A percentile compares a stretch with the other conserved stretches of the same genome.
Evolutionary conservation across 371 early-diverging fungal genomes (phyloP).

Genomic region (Mortierella sp.): DNA sequence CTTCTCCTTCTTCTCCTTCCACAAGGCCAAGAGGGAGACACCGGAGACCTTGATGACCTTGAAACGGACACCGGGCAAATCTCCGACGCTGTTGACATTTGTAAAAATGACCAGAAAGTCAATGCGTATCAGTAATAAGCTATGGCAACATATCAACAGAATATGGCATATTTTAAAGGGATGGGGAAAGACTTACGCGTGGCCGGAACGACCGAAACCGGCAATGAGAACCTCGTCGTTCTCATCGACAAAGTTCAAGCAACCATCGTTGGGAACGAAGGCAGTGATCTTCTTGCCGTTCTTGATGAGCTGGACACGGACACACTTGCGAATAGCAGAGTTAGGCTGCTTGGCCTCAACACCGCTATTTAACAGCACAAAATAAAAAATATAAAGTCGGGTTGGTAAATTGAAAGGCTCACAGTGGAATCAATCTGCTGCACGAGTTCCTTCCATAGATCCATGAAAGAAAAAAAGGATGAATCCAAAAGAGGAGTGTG

Average conservation of each 20-base stretch:
- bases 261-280: conserved; percentile 99
- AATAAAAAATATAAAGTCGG: neutral
- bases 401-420: too few relatives aligned
- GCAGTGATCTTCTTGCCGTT: conserved; percentile 99
- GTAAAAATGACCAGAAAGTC: conserved; percentile 87
- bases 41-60: conserved; percentile 99
- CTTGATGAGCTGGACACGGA: conserved; percentile 99
- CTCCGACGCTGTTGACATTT: conserved; percentile 89
- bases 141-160: neutral
- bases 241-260: conserved; percentile 97
- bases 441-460: too few relatives aligned
- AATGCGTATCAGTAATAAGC: neutral
- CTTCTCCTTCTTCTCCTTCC: conserved; percentile 99
- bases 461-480: too few relatives aligned
- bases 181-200: conserved; percentile 73
- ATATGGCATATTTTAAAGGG: neutral
- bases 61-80: conserved; percentile 99
- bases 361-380: conserved; percentile 77
- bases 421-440: too few relatives aligned
- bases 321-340: conserved; percentile 99
- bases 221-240: conserved; percentile 94
- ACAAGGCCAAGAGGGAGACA: conserved; percentile 99
- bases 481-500: too few relatives aligned
- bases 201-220: conserved; percentile 86
- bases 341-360: conserved; percentile 99